Evolutionary conservation across 495 filamentous ascomycete genomes (phyloP).

Genomic region (Staphylotrichum longicolle): DNA sequence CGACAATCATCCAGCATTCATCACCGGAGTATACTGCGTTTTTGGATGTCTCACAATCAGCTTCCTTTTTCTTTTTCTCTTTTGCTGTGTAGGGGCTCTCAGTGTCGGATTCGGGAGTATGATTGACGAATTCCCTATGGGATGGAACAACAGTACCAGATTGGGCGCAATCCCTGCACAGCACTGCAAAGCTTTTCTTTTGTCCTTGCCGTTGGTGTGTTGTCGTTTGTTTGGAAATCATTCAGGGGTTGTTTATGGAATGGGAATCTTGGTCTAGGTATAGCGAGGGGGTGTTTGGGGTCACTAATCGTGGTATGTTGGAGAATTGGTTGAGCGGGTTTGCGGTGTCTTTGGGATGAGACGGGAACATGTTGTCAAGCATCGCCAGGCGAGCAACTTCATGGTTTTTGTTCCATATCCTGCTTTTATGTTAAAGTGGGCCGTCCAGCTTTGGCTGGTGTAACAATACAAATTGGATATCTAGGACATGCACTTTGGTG

Average conservation of each 20-base stretch:
- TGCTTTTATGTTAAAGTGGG: neutral
- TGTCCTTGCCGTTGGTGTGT: slow-evolving; percentile 4
- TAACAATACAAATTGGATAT: slow-evolving; percentile 16
- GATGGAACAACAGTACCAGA: slow-evolving; percentile 12
- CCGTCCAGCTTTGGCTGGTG: slow-evolving; percentile 3
- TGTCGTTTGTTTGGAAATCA: neutral
- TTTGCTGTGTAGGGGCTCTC: neutral
- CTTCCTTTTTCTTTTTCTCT: neutral
- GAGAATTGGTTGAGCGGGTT: neutral
- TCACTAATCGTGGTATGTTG: slow-evolving; percentile 16
- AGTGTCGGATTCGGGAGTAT: slow-evolving; percentile 6
- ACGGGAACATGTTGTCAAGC: neutral
- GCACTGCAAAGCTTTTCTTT: slow-evolving; percentile 16
- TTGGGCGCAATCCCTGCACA: neutral
- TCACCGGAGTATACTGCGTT: slow-evolving; percentile 19
- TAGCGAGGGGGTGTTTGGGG: slow-evolving; percentile 12
- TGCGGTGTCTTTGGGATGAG: neutral
- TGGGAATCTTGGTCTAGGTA: neutral
- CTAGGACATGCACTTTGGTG: neutral
- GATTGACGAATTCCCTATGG: slow-evolving; percentile 11
- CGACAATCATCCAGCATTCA: slow-evolving; percentile 19
- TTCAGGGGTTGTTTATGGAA: neutral
- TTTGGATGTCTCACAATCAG: neutral
- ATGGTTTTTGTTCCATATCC: neutral
- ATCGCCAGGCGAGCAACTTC: neutral